Conservation (phyloP, 305 asterid genomes). For the Fraxinus platypoda region DNA sequence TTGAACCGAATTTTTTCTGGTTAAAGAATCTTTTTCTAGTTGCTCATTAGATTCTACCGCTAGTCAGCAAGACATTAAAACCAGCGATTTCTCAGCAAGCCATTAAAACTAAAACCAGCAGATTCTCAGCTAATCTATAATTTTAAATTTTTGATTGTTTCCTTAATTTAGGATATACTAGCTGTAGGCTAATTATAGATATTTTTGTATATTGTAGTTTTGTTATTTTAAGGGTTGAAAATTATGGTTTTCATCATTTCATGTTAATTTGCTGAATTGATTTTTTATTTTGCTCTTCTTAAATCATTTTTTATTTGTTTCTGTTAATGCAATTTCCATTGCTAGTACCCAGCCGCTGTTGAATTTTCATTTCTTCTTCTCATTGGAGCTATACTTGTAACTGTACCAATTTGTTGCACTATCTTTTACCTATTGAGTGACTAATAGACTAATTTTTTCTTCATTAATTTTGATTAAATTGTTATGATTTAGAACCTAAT, state of each 20-base stretch:
- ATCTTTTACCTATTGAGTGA: background rate
- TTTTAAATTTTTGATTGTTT: too few relatives aligned
- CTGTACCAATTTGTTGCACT: background rate
- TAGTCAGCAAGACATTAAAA: background rate
- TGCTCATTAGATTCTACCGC: background rate
- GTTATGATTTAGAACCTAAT: background rate
- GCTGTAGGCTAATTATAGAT: background rate
- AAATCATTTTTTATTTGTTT: background rate
- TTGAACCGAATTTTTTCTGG: background rate
- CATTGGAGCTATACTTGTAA: background rate
- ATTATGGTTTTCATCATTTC: background rate
- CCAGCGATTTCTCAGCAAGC: background rate
- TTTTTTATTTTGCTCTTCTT: background rate
- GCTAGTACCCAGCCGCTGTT: background rate
- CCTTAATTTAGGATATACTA: background rate
- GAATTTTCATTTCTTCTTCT: background rate
- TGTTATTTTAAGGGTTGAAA: background rate
- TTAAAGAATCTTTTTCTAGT: background rate
- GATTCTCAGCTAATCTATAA: background rate
- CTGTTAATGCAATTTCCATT: background rate
- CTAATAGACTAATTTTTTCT: background rate
- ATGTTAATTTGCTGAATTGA: background rate
- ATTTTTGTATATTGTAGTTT: background rate
- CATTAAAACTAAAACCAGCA: background rate
- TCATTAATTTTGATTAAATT: background rate